Conservation (phyloP, 1,284 basidiomycete species). For the Kwoniella shivajii region DNA sequence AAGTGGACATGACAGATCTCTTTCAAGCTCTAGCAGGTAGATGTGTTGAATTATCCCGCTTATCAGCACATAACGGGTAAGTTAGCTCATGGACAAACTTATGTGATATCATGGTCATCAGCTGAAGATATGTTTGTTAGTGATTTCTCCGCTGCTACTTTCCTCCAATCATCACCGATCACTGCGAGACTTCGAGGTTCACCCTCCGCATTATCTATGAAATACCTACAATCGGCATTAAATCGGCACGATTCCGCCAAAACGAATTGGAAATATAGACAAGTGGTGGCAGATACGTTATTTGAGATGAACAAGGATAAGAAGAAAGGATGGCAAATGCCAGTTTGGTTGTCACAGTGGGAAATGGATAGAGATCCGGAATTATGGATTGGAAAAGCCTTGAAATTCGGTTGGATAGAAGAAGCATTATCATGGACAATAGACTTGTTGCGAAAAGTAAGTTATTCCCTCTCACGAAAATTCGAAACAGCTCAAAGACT, state of each 20-base stretch:
- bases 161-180: constrained; percentile 74
- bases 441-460: constrained; percentile 69
- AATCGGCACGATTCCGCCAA: constrained; percentile 73
- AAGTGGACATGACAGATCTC: constrained; percentile 82
- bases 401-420: constrained; percentile 77
- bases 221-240: constrained; percentile 79
- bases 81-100: constrained; percentile 30
- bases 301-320: constrained; percentile 64
- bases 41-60: constrained; percentile 72
- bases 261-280: constrained; percentile 73
- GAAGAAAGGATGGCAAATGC: constrained; percentile 57
- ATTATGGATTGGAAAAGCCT: constrained; percentile 34
- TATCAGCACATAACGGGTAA: constrained; percentile 50
- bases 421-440: constrained; percentile 74
- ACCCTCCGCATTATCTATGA: constrained; percentile 78
- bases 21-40: constrained; percentile 77
- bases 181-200: constrained; percentile 81
- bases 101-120: background rate
- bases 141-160: constrained; percentile 69
- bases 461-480: constrained; percentile 22
- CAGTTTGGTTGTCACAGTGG: constrained; percentile 75
- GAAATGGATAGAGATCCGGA: constrained; percentile 45
- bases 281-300: constrained; percentile 74
- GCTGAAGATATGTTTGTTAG: constrained; percentile 50
- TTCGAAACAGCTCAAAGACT: too few species aligned